Base-by-base conservation (phyloP, 441 rosid species). In the Daphne laureola region DNA sequence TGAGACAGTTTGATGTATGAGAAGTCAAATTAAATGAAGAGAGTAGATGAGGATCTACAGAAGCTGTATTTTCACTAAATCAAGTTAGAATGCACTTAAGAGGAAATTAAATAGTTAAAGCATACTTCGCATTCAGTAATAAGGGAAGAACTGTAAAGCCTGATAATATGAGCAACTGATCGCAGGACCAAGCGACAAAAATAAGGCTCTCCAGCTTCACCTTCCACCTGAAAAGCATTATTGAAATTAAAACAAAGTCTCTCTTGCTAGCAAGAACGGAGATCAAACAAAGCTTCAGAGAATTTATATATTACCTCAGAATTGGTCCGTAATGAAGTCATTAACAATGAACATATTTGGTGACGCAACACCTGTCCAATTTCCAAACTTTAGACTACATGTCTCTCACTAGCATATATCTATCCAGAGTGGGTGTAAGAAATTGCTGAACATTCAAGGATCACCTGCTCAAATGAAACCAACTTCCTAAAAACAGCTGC, bases 201-300 rank as follows among this genome's bases (percentile, higher is more conserved):
- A 70, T 88, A 82, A 61, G 99, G 99, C 77, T 94, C 99, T 57
- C 95, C 97, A 62, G 77, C 76, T 72, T 94, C 99, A 71, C 97
- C 99, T 76, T 94, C 99, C 54, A 78, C 71, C 99, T 93, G 72
- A 51, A 70, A 51, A 44, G 63, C 60, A 69, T 49, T 61, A 61
- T 31, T 7, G 38, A 31, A 31, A 31, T 31, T 8, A 31, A 31
- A 7, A 31, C 38, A 31, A 9, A 31, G 38, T 31, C 11, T 6
- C 38, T 31, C 9, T 31, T 31, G 38, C 8, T 31, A 5, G 7
- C 11, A 61, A 52, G 58, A 45, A 43, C 45, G 14, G 48, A 45
- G 57, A 60, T 18, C 12, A 13, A 51, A 27, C 52, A 43, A 5
- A 4, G 35, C 46, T 45, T 36, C 14, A 51, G 43, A 35, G 53